Percentiles rank a stretch among this genome's conserved stretches.
phyloP scores from a whole-genome alignment of 257 asterid genomes.

The Solanum corneliomulleri region DNA sequence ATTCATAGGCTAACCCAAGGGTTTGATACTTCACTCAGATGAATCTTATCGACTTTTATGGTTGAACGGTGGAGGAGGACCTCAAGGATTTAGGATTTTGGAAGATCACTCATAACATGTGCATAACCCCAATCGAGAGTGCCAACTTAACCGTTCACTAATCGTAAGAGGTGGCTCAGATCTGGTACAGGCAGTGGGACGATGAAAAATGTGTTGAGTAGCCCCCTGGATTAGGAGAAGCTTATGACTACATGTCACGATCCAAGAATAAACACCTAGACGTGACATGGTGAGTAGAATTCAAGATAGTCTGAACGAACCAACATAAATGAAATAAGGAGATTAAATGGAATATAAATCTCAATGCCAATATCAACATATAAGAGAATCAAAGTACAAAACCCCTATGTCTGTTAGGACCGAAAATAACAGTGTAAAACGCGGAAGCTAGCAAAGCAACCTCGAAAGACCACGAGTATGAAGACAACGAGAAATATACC shows the following conservation, averaged over 20 bases:
- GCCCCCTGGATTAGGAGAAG: not conserved
- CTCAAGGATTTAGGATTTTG: too few relatives aligned
- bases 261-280: not conserved
- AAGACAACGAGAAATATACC: too few relatives aligned
- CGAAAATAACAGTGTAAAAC: too few relatives aligned
- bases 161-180: not conserved
- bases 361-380: not conserved
- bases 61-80: not conserved
- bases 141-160: not conserved
- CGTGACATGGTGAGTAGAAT: not conserved
- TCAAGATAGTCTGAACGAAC: too few relatives aligned
- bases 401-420: too few relatives aligned
- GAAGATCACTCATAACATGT: not conserved
- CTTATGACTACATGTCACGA: not conserved
- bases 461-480: too few relatives aligned
- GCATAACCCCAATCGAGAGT: not conserved
- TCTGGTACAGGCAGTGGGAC: not conserved
- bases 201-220: not conserved
- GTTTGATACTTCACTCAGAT: not conserved
- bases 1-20: not conserved
- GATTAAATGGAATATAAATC: not conserved
- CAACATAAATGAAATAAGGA: not conserved
- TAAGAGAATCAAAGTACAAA: conserved; percentile 23
- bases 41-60: too few relatives aligned
- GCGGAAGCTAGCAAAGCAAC: too few relatives aligned